A percentile compares a stretch with the other conserved stretches of the same genome.
Conservation (phyloP, 2,329 filamentous ascomycete genomes). For the Trichoderma sp. region DNA sequence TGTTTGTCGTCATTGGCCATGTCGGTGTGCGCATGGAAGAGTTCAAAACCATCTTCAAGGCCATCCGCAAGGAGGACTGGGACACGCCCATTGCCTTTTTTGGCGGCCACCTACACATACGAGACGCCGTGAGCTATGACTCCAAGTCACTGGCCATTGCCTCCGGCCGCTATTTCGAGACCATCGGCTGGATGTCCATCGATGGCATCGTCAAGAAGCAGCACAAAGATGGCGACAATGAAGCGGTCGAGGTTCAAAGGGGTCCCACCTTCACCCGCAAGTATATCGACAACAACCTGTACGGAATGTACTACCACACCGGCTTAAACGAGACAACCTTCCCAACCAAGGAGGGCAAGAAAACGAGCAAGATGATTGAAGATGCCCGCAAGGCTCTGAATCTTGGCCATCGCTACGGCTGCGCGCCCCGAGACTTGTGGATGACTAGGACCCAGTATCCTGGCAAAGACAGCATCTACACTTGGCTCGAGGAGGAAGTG, state of each 20-base stretch:
- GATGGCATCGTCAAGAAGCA: constrained; percentile 52
- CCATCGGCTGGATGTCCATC: constrained; percentile 89
- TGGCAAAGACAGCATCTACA: constrained; percentile 70
- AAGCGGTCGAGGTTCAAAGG: constrained; percentile 31
- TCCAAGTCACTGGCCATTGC: constrained; percentile 74
- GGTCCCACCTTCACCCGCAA: constrained; percentile 65
- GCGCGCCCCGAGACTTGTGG: constrained; percentile 77
- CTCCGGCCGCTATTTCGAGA: constrained; percentile 91
- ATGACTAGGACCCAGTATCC: constrained; percentile 76
- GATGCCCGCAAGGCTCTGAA: constrained; percentile 65
- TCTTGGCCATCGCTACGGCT: constrained; percentile 75
- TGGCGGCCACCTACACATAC: constrained; percentile 84
- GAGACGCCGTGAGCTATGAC: constrained; percentile 80
- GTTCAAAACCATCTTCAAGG: constrained; percentile 71
- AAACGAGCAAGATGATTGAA: constrained; percentile 67
- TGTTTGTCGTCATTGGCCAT: constrained; percentile 85
- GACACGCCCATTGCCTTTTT: constrained; percentile 88
- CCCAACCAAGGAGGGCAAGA: constrained; percentile 68
- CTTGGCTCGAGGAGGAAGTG: constrained; percentile 72
- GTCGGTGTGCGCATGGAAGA: constrained; percentile 78
- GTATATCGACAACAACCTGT: constrained; percentile 94
- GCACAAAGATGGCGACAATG: constrained; percentile 14
- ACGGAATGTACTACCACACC: constrained; percentile 78
- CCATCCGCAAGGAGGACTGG: constrained; percentile 73
- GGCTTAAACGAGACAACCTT: constrained; percentile 70